These are phyloP conservation scores for Nakazawaea peltata DNA, from an alignment of 805 yeast genomes.

Conservation along the genomic window DNA sequence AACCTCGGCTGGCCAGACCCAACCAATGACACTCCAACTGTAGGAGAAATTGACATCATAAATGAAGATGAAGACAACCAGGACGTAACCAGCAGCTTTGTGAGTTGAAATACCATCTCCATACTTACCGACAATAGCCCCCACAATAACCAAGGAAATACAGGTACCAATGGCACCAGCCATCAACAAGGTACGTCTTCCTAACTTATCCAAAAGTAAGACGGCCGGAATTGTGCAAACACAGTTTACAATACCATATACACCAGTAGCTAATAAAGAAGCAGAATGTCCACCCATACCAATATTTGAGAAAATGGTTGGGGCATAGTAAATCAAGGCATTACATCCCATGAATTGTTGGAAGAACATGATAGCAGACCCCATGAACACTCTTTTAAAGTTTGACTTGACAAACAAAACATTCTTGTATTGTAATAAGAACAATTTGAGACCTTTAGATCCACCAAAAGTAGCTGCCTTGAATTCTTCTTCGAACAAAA, in stretches of 20 bases:
- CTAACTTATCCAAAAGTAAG: conserved; percentile 35
- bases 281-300: conserved; percentile 33
- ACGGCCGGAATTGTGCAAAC: conserved; percentile 31
- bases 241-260: conserved; percentile 30
- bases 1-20: conserved; percentile 54
- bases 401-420: background rate
- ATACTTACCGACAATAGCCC: conserved; percentile 20
- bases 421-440: background rate
- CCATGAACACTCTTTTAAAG: conserved; percentile 1
- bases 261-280: conserved; percentile 32
- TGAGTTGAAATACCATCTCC: conserved; percentile 14
- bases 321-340: conserved; percentile 50
- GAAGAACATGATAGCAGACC: background rate
- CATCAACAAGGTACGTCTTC: conserved; percentile 28
- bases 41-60: conserved; percentile 40
- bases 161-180: conserved; percentile 25
- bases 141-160: conserved; percentile 36
- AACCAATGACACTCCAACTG: conserved; percentile 37
- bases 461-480: background rate
- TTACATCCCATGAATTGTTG: conserved; percentile 51
- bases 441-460: background rate
- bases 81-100: conserved; percentile 28
- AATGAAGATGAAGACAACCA: conserved; percentile 38
- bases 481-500: conserved; percentile 13
- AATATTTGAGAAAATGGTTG: conserved; percentile 40